Base-by-base conservation (phyloP, 768 basidiomycete genomes). In the Serpula lacrymans region DNA sequence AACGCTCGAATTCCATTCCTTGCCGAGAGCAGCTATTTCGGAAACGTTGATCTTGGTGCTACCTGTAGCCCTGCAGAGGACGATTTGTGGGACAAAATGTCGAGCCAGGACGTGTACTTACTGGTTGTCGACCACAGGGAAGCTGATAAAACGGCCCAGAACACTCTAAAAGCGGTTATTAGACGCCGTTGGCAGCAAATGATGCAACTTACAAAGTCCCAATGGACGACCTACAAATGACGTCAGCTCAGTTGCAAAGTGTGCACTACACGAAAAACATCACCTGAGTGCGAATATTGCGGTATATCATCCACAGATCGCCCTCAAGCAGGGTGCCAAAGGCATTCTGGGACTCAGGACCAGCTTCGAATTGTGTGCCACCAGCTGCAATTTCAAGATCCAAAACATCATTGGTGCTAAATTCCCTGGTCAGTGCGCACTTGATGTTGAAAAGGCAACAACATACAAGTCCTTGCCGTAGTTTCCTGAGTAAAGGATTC, bases 401-500 rank as follows among this genome's bases (percentile, higher is more conserved):
- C 11, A 86, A 65, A 41, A 81, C 72, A 37, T 77, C 78, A 48
- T 82, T 82, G 9, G 77, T 60, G 50, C 81, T 83, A 36, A n/a
- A 36, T 7, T 21, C 25, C 21, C 22, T 11, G 5, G 34, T 25
- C 23, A 17, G 34, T 17, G 14, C 10, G 14, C 26, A 24, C 7
- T 26, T 23, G 22, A 12, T 26, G 9, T 10, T 21, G 20, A 43
- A 27, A 11, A 11, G 6, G 6, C 6, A 21, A 2, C 23, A 5
- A 59, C 68, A 41, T 34, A 71, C 69, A 59, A 72, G 44, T 69
- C 71, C 42, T 71, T 71, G 13, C 75, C 84, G 47, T 87, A 86
- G 52, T 85, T 85, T 28, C 84, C 84, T 36, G 80, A 82, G 52
- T 84, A 85, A 4, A 82, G 57, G n/a, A 84, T 66, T 14, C 83